These are phyloP conservation scores for Fusarium albosuccineum DNA, from an alignment of 2,329 filamentous ascomycete genomes.

Conservation along the genomic window DNA sequence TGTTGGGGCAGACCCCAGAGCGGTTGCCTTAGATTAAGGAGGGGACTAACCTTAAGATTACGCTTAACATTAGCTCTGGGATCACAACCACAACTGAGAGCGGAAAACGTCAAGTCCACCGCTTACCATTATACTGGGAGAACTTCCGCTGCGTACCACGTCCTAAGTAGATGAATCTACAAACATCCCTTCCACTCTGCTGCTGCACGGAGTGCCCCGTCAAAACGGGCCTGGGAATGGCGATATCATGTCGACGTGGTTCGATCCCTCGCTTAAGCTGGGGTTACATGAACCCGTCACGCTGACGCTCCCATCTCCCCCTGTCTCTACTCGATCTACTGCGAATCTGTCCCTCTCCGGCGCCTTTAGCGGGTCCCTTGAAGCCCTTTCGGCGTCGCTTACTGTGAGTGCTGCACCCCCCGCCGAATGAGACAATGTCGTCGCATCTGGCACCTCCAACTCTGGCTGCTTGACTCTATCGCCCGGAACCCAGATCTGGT, in stretches of 20 bases:
- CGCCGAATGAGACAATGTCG: conserved; percentile 8
- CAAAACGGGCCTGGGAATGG: background rate
- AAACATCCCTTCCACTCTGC: no score
- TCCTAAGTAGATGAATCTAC: no score
- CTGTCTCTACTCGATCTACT: conserved; percentile 17
- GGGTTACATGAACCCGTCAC: background rate
- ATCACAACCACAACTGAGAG: no score
- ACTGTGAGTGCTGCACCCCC: background rate
- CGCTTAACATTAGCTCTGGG: no score
- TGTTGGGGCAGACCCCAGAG: background rate
- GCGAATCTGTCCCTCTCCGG: conserved; percentile 3
- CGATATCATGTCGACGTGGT: background rate
- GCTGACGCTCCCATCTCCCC: conserved; percentile 2
- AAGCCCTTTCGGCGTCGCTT: conserved; percentile 3
- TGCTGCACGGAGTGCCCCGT: background rate
- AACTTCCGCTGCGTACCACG: no score
- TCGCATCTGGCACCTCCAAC: conserved; percentile 6
- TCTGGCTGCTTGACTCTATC: background rate
- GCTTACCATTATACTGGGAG: no score
- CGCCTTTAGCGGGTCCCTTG: conserved; percentile 16
- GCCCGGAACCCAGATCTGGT: conserved; percentile 34
- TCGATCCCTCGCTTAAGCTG: background rate
- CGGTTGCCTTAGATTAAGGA: no score
- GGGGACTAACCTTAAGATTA: no score
- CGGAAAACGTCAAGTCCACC: no score